Conservation (phyloP, 441 rosid species). For the Adansonia gregorii region DNA sequence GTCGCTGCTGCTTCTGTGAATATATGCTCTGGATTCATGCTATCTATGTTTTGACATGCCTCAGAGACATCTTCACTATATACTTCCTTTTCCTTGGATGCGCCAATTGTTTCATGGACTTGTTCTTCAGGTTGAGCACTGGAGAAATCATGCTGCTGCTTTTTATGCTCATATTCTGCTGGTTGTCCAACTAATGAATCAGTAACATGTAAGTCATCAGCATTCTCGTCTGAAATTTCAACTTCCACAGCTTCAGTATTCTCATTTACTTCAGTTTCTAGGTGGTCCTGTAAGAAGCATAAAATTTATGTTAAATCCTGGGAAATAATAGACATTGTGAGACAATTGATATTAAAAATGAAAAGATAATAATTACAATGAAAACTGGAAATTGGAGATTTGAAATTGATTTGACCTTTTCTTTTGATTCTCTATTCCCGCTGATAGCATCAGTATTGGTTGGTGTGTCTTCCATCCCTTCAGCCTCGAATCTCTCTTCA, state of each 20-base stretch:
- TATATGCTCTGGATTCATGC: not conserved
- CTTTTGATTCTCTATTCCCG: conserved; percentile 7
- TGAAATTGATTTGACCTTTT: conserved; percentile 22
- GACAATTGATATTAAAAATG: not conserved
- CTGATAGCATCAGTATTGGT: not conserved
- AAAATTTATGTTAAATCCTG: not conserved
- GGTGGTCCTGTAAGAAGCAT: conserved; percentile 31
- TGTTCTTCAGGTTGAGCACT: conserved; percentile 36
- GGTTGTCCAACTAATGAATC: conserved; percentile 29
- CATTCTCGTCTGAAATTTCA: conserved; percentile 28
- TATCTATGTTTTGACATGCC: not conserved
- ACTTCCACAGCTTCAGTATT: conserved; percentile 26
- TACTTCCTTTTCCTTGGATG: conserved; percentile 29
- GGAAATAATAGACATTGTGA: not conserved
- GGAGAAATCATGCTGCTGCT: conserved; percentile 20
- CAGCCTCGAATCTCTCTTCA: conserved; percentile 28
- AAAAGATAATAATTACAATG: not conserved
- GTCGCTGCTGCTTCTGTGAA: conserved; percentile 10
- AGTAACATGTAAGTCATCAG: conserved; percentile 24
- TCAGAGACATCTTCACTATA: conserved; percentile 29
- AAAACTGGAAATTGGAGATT: too few species aligned
- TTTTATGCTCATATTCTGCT: conserved; percentile 15
- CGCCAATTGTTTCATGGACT: conserved; percentile 31
- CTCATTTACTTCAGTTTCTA: conserved; percentile 30
- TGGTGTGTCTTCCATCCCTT: conserved; percentile 28